Conservation (phyloP, 2,329 filamentous ascomycete genomes). For the Monosporascus ibericus region DNA sequence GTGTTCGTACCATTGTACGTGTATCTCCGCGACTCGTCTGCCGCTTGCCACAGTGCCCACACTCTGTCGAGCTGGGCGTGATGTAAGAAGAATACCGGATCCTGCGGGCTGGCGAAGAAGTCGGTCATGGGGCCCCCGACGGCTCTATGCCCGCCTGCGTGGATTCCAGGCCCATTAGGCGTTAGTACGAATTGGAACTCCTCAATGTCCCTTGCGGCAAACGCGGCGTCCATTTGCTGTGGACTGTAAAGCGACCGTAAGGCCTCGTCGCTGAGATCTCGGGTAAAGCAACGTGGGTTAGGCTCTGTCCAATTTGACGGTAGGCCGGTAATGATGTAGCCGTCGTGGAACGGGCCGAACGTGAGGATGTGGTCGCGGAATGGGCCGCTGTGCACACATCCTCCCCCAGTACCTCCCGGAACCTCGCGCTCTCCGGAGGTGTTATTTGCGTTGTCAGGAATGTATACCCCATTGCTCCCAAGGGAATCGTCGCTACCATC, state of each 20-base stretch:
- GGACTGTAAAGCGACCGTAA: not conserved
- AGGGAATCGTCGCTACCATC: slow-evolving; percentile 3
- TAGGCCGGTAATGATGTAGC: slow-evolving; percentile 10
- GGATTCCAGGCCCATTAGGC: not conserved
- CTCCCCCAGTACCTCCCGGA: slow-evolving; percentile 19
- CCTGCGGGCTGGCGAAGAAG: not conserved
- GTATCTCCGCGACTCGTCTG: not conserved
- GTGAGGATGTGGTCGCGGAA: slow-evolving; percentile 15
- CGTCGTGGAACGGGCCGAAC: slow-evolving; percentile 13
- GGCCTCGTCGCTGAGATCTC: not conserved
- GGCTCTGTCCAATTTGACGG: slow-evolving; percentile 3
- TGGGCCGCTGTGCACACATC: slow-evolving; percentile 18
- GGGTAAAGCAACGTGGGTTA: not conserved
- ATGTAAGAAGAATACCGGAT: not conserved
- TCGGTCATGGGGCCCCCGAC: not conserved
- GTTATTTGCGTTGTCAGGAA: not conserved
- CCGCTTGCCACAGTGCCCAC: too few species aligned
- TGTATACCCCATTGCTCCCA: slow-evolving; percentile 3
- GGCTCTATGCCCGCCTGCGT: not conserved
- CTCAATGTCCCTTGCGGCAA: not conserved
- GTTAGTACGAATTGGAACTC: not conserved
- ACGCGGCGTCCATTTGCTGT: not conserved
- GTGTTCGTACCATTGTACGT: not conserved
- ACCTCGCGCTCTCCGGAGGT: slow-evolving; percentile 1
- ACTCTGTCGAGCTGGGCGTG: too few species aligned